Conservation (phyloP, 1,139 yeast genomes). For the Suhomyces guaymorum region DNA sequence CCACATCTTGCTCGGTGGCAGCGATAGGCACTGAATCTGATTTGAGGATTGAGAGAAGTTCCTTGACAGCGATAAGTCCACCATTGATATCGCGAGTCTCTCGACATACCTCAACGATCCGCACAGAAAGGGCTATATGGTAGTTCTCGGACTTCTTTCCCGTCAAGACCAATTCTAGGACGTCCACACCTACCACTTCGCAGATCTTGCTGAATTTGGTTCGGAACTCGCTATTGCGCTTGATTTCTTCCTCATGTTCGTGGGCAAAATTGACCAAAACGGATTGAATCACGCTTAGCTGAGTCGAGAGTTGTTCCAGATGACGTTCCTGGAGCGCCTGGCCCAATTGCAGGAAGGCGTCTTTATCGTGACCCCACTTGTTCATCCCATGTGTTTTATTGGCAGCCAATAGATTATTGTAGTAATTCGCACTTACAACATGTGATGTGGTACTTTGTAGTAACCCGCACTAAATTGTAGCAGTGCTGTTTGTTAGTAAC, state of each 20-base stretch:
- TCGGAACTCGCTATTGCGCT: constrained; percentile 63
- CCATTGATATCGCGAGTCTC: constrained; percentile 74
- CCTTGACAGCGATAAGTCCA: constrained; percentile 69
- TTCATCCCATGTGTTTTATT: too few relatives aligned
- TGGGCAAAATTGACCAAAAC: constrained; percentile 64
- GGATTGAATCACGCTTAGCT: constrained; percentile 59
- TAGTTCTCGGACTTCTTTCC: constrained; percentile 44
- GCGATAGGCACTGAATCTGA: constrained; percentile 33
- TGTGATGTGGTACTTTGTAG: too few relatives aligned
- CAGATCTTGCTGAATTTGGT: constrained; percentile 75
- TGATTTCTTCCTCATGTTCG: constrained; percentile 62
- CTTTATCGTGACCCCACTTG: constrained; percentile 14
- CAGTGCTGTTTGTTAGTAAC: too few relatives aligned
- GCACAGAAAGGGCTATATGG: constrained; percentile 65
- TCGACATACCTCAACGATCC: constrained; percentile 73
- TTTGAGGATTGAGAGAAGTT: constrained; percentile 40
- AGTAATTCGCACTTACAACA: too few relatives aligned
- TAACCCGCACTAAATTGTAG: too few relatives aligned
- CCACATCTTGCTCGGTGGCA: constrained; percentile 49
- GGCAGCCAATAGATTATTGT: neutral
- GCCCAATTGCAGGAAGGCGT: constrained; percentile 25
- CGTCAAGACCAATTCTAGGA: constrained; percentile 53
- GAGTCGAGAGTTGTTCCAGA: constrained; percentile 54
- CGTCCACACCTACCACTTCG: constrained; percentile 79
- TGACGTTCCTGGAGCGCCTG: constrained; percentile 37